These are phyloP conservation scores for Pichia thaimueangensis DNA, from an alignment of 805 yeast species.

Conservation along the genomic window DNA sequence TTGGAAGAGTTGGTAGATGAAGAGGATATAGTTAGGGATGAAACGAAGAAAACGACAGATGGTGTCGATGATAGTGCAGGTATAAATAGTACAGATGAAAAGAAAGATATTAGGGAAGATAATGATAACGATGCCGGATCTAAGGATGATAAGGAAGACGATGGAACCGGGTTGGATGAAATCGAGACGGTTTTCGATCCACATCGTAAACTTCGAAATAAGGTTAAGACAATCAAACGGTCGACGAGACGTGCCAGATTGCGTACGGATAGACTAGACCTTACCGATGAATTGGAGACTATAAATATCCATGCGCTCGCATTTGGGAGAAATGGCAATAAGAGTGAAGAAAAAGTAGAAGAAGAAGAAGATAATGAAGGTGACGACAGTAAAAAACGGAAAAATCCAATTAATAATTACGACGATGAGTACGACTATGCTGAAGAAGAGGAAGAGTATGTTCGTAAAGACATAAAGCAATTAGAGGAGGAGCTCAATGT, in stretches of 20 bases:
- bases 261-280: slow-evolving; percentile 30
- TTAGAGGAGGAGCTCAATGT: slow-evolving; percentile 5
- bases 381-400: not conserved
- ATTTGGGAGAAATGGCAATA: slow-evolving; percentile 10
- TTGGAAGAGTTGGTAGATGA: slow-evolving; percentile 7
- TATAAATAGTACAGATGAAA: not conserved
- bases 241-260: slow-evolving; percentile 46
- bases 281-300: slow-evolving; percentile 29
- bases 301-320: slow-evolving; percentile 38
- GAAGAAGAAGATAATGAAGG: slow-evolving; percentile 14
- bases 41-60: not conserved
- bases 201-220: slow-evolving; percentile 20
- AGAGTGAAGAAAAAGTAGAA: slow-evolving; percentile 1
- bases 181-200: slow-evolving; percentile 8
- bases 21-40: not conserved
- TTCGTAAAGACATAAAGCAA: slow-evolving; percentile 16
- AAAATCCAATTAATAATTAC: no score
- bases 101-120: not conserved
- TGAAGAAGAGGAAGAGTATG: slow-evolving; percentile 18
- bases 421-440: slow-evolving; percentile 18
- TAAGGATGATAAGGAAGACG: not conserved
- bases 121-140: not conserved
- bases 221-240: slow-evolving; percentile 43
- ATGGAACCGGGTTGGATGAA: slow-evolving; percentile 10
- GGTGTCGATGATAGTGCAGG: not conserved